Conservation (phyloP, 1,284 basidiomycete genomes). For the Ustanciosporium gigantosporum region DNA sequence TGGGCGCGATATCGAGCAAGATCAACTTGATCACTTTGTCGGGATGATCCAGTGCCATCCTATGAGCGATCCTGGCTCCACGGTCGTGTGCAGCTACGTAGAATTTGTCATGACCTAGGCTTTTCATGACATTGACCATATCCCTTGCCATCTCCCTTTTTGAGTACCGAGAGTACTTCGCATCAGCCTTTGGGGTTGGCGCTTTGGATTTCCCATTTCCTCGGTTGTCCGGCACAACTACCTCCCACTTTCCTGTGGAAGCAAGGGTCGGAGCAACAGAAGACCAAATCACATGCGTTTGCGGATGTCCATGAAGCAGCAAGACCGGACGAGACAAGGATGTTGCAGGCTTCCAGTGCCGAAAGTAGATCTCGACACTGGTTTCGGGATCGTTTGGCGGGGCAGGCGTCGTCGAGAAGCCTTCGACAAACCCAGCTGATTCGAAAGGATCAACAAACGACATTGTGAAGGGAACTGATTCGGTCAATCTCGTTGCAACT, state of each 20-base stretch:
- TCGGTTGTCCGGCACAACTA: constrained; percentile 60
- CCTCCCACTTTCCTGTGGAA: constrained; percentile 50
- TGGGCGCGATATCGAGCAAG: constrained; percentile 56
- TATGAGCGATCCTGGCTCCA: constrained; percentile 63
- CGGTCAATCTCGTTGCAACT: too few relatives aligned
- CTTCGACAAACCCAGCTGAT: constrained; percentile 1
- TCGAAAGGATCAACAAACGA: constrained; percentile 20
- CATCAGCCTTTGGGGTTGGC: constrained; percentile 34
- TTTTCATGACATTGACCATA: constrained; percentile 60
- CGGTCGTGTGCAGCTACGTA: constrained; percentile 61
- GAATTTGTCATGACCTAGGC: constrained; percentile 54
- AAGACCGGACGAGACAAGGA: constrained; percentile 32
- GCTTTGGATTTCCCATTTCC: constrained; percentile 47
- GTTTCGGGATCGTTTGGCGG: constrained; percentile 10
- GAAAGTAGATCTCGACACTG: constrained; percentile 21
- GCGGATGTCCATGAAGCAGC: constrained; percentile 62
- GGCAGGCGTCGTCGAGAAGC: not conserved
- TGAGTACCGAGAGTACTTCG: constrained; percentile 45
- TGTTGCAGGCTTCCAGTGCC: constrained; percentile 8
- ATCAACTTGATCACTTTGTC: constrained; percentile 56
- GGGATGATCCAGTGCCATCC: constrained; percentile 61
- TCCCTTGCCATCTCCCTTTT: constrained; percentile 63
- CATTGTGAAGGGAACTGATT: too few relatives aligned
- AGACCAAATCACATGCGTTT: constrained; percentile 61
- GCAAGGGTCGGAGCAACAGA: constrained; percentile 54